Percentiles rank a stretch among this genome's conserved stretches.
Conservation (phyloP, 116 monocot species). For the Posidonia oceanica region DNA sequence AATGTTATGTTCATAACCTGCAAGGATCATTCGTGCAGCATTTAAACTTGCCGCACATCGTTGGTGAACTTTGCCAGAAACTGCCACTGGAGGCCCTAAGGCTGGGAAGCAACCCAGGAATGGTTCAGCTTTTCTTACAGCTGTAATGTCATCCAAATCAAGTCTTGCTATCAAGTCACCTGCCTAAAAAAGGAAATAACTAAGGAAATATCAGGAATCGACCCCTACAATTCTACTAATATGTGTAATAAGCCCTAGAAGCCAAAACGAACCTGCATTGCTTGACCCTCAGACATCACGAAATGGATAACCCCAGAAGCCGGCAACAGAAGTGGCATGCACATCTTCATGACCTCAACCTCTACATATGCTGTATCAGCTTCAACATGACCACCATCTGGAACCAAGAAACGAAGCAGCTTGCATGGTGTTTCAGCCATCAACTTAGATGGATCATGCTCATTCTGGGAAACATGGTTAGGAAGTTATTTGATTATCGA, state of each 20-base stretch:
- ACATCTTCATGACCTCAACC: slow-evolving; percentile 99
- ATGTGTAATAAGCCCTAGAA: neutral
- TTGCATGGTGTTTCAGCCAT: slow-evolving; percentile 98
- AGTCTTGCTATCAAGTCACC: slow-evolving; percentile 86
- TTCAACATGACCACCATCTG: slow-evolving; percentile 81
- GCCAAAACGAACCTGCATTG: slow-evolving; percentile 63
- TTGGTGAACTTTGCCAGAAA: slow-evolving; percentile 95
- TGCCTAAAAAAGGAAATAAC: slow-evolving; percentile 33
- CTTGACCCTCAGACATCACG: slow-evolving; percentile 81
- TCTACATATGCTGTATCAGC: slow-evolving; percentile 88
- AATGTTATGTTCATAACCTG: slow-evolving; percentile 95
- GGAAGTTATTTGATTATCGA: neutral
- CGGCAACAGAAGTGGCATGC: slow-evolving; percentile 92
- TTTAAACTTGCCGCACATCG: slow-evolving; percentile 68
- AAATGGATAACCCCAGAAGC: slow-evolving; percentile 96
- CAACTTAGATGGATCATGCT: slow-evolving; percentile 97
- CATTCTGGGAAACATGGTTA: slow-evolving; percentile 50
- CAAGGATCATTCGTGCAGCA: slow-evolving; percentile 95
- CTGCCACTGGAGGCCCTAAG: slow-evolving; percentile 80
- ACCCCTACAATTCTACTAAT: neutral
- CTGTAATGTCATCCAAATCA: slow-evolving; percentile 89
- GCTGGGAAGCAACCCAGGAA: slow-evolving; percentile 68
- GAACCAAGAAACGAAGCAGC: slow-evolving; percentile 78
- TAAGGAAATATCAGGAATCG: neutral
- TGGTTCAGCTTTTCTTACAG: slow-evolving; percentile 95